Percentiles rank a stretch among this genome's conserved stretches.
These are phyloP conservation scores for Vitis rotundifolia DNA, from an alignment of 164 flowering plant genomes.

Conservation along the genomic window DNA sequence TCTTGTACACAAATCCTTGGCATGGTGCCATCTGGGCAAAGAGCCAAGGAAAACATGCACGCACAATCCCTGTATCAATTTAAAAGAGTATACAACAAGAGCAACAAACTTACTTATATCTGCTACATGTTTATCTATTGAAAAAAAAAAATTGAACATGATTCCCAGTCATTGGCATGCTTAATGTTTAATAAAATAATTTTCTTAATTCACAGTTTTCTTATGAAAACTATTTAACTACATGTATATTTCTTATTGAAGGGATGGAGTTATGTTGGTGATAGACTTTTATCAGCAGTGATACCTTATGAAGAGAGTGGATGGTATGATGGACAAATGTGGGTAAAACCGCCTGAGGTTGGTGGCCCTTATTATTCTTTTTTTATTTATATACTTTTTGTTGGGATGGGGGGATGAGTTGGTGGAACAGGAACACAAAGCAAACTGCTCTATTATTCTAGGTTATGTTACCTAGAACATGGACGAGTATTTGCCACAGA, in stretches of 20 bases:
- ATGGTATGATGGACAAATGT: constrained; percentile 99
- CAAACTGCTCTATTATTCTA: background rate
- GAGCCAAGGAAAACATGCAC: no score
- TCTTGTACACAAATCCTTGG: no score
- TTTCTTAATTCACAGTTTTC: background rate
- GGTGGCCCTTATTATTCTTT: constrained; percentile 12
- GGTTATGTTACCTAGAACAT: background rate
- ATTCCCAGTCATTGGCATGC: background rate
- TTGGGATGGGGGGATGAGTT: background rate
- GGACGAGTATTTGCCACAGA: no score
- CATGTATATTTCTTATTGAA: constrained; percentile 21
- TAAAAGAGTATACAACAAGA: no score
- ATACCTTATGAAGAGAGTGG: constrained; percentile 96
- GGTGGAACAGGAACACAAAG: background rate
- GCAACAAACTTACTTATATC: no score
- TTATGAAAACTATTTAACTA: background rate
- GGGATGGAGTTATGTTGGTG: constrained; percentile 99
- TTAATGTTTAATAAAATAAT: background rate
- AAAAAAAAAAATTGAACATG: background rate
- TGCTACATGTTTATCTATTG: background rate
- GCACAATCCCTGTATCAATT: no score
- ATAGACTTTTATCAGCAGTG: constrained; percentile 91
- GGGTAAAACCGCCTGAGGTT: constrained; percentile 99
- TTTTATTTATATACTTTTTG: background rate
- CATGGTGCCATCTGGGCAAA: no score